phyloP scores from a whole-genome alignment of 23 red algal genomes.

The Chondrus crispus region DNA sequence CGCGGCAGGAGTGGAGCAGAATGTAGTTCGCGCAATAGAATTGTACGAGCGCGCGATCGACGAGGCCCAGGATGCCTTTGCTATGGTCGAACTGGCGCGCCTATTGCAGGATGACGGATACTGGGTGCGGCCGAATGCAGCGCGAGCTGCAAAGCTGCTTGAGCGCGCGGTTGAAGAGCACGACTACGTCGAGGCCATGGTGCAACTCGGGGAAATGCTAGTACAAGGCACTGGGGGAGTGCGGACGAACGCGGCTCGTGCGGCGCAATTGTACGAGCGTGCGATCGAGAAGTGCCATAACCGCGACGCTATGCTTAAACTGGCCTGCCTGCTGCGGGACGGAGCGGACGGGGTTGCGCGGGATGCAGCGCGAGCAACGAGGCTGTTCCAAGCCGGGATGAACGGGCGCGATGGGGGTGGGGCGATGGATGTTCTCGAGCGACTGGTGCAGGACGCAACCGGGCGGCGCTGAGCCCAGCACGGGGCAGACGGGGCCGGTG shows the following conservation, averaged over 20 bases:
- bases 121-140: neutral
- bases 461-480: too few relatives aligned
- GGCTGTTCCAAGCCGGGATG: too few relatives aligned
- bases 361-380: too few relatives aligned
- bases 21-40: neutral
- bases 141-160: neutral
- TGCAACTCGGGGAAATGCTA: neutral
- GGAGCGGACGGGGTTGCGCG: neutral
- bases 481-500: too few relatives aligned
- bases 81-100: neutral
- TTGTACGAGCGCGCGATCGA: neutral
- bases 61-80: neutral
- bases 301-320: constrained; percentile 15
- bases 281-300: neutral
- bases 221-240: neutral
- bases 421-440: too few relatives aligned
- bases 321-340: neutral
- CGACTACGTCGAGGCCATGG: constrained; percentile 5
- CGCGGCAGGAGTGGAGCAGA: neutral
- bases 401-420: too few relatives aligned
- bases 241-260: neutral
- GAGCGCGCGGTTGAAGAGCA: neutral
- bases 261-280: neutral
- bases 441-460: too few relatives aligned
- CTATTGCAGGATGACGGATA: neutral